Base-by-base conservation (phyloP, 2,329 filamentous ascomycete genomes). In the Westerdykella aurantiaca region DNA sequence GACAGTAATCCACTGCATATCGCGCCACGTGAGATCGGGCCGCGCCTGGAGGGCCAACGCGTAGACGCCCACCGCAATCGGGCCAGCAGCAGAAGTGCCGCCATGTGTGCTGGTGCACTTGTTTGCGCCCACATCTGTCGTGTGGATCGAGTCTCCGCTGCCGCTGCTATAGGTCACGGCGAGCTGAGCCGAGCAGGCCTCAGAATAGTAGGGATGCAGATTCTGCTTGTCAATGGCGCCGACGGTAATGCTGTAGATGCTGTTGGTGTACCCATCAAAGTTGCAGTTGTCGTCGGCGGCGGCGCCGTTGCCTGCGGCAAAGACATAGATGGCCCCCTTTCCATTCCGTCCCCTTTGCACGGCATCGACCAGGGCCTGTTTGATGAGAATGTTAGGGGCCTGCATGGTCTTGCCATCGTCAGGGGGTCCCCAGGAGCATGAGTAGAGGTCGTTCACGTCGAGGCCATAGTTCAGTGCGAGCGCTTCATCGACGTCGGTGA, bases 181-280 rank as follows among this genome's bases (percentile, higher is more conserved):
- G 38, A 98, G 75, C 64, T 95, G 88, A 17, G 93, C 93, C 3
- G 91, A 96, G 72, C 93, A 98, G 50, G 88, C 85, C 68, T 98
- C 93, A 0, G 91, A 96, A 68, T 98, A 98, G 66, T 91, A 93
- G 0, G 93, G 90, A 62, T 97, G 91, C n/a, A 79, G 69, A 33
- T 91, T 90, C 53, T 85, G 82, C 46, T 88, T 79, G 64, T 96
- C 90, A 49, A 98, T 85, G 29, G 91, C 91, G 31, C 93, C 93
- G 14, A 98, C 89, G 0, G 90, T 95, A 57, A 98, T 93, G 66
- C 89, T 96, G 76, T 97, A 98, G 57, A 98, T 98, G 64, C 90
- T 96, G 73, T 98, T 98, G 47, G 93, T 98, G 70, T 98, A 98
- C 33, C 93, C 93, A 63, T 98, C 93, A 65, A 98, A 98, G 67